Evolutionary conservation across 2,329 filamentous ascomycete genomes (phyloP).

Genomic region (Neospermospora avenae): DNA sequence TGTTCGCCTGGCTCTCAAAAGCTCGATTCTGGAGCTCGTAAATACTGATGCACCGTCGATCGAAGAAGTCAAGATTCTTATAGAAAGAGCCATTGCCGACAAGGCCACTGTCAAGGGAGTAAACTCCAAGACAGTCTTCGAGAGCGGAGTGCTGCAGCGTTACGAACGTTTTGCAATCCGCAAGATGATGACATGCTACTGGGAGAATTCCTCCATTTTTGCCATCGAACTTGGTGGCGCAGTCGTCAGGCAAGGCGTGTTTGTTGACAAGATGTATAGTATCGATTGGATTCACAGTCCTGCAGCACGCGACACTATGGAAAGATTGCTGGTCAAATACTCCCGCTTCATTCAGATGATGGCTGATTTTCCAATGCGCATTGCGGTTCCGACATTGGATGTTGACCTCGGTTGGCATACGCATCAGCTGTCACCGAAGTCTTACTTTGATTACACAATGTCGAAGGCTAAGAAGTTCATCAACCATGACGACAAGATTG

Average conservation of each 20-base stretch:
- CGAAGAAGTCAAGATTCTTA: constrained; percentile 46
- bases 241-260: constrained; percentile 62
- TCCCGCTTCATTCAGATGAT: constrained; percentile 61
- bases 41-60: constrained; percentile 42
- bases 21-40: constrained; percentile 41
- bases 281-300: constrained; percentile 79
- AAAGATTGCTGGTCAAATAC: constrained; percentile 62
- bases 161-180: constrained; percentile 47
- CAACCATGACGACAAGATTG: constrained; percentile 82
- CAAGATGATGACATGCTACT: constrained; percentile 69
- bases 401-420: constrained; percentile 79
- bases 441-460: constrained; percentile 60
- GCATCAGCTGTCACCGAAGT: constrained; percentile 61
- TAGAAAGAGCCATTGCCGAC: constrained; percentile 46
- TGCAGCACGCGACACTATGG: constrained; percentile 59
- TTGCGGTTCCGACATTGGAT: constrained; percentile 69
- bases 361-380: constrained; percentile 40
- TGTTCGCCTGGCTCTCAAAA: constrained; percentile 46
- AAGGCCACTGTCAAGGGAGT: constrained; percentile 39
- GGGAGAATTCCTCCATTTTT: constrained; percentile 64
- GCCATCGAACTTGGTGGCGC: constrained; percentile 63
- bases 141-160: constrained; percentile 24
- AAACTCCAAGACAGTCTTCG: constrained; percentile 33
- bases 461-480: constrained; percentile 55
- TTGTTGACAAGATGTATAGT: constrained; percentile 69